Conservation (phyloP, 257 asterid genomes). For the Jacaranda copaia region DNA sequence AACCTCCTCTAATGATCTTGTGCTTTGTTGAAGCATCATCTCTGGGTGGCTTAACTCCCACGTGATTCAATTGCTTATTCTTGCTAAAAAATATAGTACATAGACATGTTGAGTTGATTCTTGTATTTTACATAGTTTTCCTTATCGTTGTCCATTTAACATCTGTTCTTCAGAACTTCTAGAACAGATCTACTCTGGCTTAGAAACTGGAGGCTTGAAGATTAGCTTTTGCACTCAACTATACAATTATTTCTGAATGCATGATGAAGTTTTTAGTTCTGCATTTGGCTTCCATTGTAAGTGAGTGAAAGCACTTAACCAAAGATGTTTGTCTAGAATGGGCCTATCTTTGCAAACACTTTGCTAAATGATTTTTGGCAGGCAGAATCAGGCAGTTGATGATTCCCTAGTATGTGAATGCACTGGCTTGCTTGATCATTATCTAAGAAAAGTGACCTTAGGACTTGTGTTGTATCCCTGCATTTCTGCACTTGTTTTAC, state of each 20-base stretch:
- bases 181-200: not conserved
- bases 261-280: not conserved
- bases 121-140: not conserved
- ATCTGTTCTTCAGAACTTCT: not conserved
- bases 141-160: not conserved
- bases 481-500: not conserved
- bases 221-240: not conserved
- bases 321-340: not conserved
- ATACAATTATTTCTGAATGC: not conserved
- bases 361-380: not conserved
- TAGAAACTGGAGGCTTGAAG: not conserved
- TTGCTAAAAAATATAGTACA: not conserved
- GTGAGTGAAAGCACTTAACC: not conserved
- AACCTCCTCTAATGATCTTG: not conserved
- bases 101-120: not conserved
- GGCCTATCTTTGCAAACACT: not conserved
- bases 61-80: conserved; percentile 10
- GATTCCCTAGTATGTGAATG: not conserved
- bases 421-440: not conserved
- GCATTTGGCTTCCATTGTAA: not conserved
- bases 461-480: conserved; percentile 18
- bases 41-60: not conserved
- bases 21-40: conserved; percentile 9
- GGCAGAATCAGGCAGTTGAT: not conserved
- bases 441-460: conserved; percentile 19